phyloP scores from a whole-genome alignment of 2,329 filamentous ascomycete genomes.

The Leptographium flavum region DNA sequence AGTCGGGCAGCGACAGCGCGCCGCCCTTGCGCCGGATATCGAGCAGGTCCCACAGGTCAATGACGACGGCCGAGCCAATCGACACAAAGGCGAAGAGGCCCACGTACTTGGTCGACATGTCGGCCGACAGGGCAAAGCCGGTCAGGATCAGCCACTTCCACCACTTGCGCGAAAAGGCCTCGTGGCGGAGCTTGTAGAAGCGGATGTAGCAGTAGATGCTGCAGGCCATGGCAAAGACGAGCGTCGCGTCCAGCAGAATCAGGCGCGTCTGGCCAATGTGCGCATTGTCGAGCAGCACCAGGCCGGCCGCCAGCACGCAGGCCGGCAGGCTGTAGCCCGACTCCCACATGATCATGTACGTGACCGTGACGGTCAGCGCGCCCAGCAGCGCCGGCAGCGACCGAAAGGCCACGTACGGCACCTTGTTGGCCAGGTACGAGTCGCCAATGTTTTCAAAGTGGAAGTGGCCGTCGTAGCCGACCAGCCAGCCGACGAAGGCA shows the following conservation, averaged over 20 bases:
- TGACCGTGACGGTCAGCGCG: constrained; percentile 81
- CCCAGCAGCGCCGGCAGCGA: constrained; percentile 85
- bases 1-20: constrained; percentile 63
- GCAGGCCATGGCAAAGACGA: constrained; percentile 92
- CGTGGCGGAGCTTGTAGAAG: constrained; percentile 91
- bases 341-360: constrained; percentile 99
- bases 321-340: constrained; percentile 94
- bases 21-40: constrained; percentile 76
- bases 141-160: constrained; percentile 99
- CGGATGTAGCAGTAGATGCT: constrained; percentile 89
- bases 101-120: constrained; percentile 97
- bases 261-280: constrained; percentile 93
- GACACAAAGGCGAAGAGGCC: constrained; percentile 94
- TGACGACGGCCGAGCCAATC: constrained; percentile 82
- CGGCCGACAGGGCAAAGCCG: constrained; percentile 86
- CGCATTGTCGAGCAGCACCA: constrained; percentile 92
- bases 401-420: constrained; percentile 92
- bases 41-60: constrained; percentile 90
- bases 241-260: constrained; percentile 85
- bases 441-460: constrained; percentile 99
- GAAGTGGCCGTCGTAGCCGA: constrained; percentile 93
- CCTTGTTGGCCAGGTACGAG: constrained; percentile 92
- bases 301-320: constrained; percentile 68
- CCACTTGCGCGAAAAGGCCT: constrained; percentile 88
- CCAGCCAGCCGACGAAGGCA: constrained; percentile 90